Base-by-base conservation (phyloP, 768 basidiomycete genomes). In the Polyporus arcularius region DNA sequence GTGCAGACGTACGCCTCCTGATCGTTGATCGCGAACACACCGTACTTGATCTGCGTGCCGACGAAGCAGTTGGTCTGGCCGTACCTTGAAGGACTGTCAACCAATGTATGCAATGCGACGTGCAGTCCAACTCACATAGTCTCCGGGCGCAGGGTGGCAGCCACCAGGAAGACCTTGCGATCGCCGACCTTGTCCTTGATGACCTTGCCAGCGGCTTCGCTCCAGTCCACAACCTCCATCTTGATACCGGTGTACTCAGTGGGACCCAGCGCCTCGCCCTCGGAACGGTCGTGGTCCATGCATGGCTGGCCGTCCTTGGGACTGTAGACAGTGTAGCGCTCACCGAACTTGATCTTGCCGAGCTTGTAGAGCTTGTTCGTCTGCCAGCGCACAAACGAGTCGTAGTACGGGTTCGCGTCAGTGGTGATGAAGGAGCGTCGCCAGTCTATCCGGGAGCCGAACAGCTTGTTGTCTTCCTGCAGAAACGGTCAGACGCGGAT, bases 1-100 rank as follows among this genome's bases (percentile, higher is more conserved):
- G 95, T 95, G 75, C 92, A 88, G 4, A 99, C 78, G 78, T 90
- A 98, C 21, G 94, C 90, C 67, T 94, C 94, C 40, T 85, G 81
- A 74, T 90, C 89, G 71, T 90, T 92, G 54, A 87, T 83, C n/a
- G 89, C 87, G 73, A 90, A 98, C 38, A 99, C 77, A 40, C 94
- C 95, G 71, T 99, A 99, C 64, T 92, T 94, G 78, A 98, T 87
- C 45, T 80, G 74, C 0, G 93, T 86, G 41, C 94, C 93, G 54
- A 99, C 95, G 72, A 95, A 99, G 74, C 95, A 95, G 73, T 98
- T 98, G 2, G 96, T 98, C 76, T 98, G 96, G 26, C 96, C 97
- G 72, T 98, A 96, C 90, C 92, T 94, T 18, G 9, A n/a, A n/a
- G 26, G 10, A 16, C 11, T 18, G 35, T 26, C 16, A n/a, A 26